These are phyloP conservation scores for Strobilomyces dryophilus DNA, from an alignment of 768 basidiomycete species.

Conservation along the genomic window DNA sequence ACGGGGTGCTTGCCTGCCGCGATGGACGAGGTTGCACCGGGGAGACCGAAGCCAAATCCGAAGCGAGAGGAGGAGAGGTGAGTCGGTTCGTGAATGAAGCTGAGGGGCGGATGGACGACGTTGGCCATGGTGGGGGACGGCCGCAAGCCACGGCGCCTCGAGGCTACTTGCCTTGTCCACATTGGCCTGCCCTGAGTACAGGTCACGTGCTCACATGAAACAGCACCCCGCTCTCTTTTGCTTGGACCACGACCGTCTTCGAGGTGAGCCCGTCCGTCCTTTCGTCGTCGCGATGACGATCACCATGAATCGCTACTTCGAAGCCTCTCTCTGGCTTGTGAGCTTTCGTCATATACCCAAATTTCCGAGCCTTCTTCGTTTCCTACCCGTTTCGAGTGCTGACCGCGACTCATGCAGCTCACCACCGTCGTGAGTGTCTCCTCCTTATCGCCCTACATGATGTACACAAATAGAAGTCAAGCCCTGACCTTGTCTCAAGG, in stretches of 20 bases:
- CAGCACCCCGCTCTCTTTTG: background rate
- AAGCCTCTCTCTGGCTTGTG: conserved; percentile 58
- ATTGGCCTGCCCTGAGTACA: conserved; percentile 32
- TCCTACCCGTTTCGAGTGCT: conserved; percentile 8
- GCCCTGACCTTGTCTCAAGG: conserved; percentile 78
- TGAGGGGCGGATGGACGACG: conserved; percentile 61
- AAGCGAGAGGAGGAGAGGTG: conserved; percentile 60
- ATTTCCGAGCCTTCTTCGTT: conserved; percentile 63
- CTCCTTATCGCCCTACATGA: conserved; percentile 38
- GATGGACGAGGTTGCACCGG: conserved; percentile 37
- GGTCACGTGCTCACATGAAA: conserved; percentile 32
- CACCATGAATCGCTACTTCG: conserved; percentile 85
- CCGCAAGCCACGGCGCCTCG: conserved; percentile 13
- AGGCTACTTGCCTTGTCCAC: background rate
- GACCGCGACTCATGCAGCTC: background rate
- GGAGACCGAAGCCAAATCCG: conserved; percentile 70
- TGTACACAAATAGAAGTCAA: conserved; percentile 85
- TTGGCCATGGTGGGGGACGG: conserved; percentile 56
- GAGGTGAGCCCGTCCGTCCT: conserved; percentile 30
- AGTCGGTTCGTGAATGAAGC: conserved; percentile 56
- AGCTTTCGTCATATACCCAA: conserved; percentile 80
- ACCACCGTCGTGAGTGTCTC: conserved; percentile 32
- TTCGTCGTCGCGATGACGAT: conserved; percentile 50
- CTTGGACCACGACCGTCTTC: background rate
- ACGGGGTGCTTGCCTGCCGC: conserved; percentile 45